These are phyloP conservation scores for Daldinia sp. DNA, from an alignment of 2,329 filamentous ascomycete species.

Conservation along the genomic window DNA sequence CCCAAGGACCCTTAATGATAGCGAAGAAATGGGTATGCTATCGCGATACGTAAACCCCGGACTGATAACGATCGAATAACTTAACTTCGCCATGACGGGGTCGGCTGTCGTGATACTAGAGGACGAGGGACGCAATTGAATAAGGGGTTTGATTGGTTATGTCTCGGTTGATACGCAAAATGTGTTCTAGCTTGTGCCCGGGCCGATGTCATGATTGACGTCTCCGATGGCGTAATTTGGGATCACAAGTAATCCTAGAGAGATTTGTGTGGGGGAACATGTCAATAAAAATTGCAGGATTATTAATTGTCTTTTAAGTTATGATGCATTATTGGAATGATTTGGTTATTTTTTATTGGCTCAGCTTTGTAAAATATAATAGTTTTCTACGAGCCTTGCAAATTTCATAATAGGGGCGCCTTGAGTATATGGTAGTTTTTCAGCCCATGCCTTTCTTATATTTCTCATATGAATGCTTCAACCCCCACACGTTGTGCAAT, in stretches of 20 bases:
- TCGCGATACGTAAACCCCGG: constrained; percentile 21
- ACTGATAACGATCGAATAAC: constrained; percentile 32
- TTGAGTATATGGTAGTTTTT: background rate
- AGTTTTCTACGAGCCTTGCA: background rate
- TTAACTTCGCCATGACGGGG: constrained; percentile 39
- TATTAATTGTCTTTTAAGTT: background rate
- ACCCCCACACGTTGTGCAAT: background rate
- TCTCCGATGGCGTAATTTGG: constrained; percentile 39
- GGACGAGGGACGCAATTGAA: background rate
- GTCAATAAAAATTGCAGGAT: background rate
- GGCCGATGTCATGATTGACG: constrained; percentile 38
- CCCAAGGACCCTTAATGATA: background rate
- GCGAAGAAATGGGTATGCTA: constrained; percentile 12
- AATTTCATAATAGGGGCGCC: background rate
- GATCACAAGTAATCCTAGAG: background rate
- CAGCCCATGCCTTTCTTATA: background rate
- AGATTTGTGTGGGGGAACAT: constrained; percentile 5
- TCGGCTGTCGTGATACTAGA: constrained; percentile 36
- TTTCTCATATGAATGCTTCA: background rate
- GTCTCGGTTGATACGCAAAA: background rate
- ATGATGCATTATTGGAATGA: background rate
- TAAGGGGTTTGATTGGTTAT: constrained; percentile 28
- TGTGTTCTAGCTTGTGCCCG: constrained; percentile 11
- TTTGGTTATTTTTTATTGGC: background rate
- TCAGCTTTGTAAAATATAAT: background rate